Base-by-base conservation (phyloP, 2,329 filamentous ascomycete species). In the Xylariaceae sp. region DNA sequence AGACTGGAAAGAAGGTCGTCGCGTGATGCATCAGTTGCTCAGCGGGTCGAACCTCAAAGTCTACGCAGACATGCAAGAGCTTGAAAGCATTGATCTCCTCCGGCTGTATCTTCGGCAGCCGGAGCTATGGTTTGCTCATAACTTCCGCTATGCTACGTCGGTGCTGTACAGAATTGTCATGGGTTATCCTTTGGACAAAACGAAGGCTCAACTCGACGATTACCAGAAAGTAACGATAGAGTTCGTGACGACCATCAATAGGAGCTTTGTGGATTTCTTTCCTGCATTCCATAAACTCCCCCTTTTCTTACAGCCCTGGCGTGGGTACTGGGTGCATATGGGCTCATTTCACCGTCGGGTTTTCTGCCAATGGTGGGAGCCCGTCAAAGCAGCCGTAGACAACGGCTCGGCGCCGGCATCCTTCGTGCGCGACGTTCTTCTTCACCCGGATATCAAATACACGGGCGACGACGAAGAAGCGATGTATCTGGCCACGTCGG, bases 1-100 rank as follows among this genome's bases (percentile, higher is more conserved):
- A 37, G 54, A 56, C 29, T 71, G 69, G 70, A 55, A 57, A n/a
- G 67, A 68, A 45, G 61, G 64, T 10, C 64, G 70, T 9, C 66
- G 68, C 3, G 65, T 70, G 4, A 70, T 70, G 67, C 69, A 72
- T 51, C 64, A 65, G 4, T 54, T 71, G 5, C 58, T 71, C n/a
- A 70, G 61, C 47, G 68, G 67, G 1, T 62, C 67, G 1, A 63
- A 61, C 1, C 43, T 70, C 36, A 64, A 61, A 41, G 44, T 63
- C 13, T 70, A 71, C 47, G 65, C 51, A 21, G 54, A 34, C 1
- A 66, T 60, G 61, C 68, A 71, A 47, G 67, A 71, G 34, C 53
- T 66, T 12, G 69, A 71, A 51, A 70, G 65, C 49, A 56, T 59
- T 1, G 62, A 67, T 47, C 54, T 71, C 54, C 51, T 71, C 3